Conservation (phyloP, 805 yeast genomes). For the Hanseniaspora lachancei region DNA sequence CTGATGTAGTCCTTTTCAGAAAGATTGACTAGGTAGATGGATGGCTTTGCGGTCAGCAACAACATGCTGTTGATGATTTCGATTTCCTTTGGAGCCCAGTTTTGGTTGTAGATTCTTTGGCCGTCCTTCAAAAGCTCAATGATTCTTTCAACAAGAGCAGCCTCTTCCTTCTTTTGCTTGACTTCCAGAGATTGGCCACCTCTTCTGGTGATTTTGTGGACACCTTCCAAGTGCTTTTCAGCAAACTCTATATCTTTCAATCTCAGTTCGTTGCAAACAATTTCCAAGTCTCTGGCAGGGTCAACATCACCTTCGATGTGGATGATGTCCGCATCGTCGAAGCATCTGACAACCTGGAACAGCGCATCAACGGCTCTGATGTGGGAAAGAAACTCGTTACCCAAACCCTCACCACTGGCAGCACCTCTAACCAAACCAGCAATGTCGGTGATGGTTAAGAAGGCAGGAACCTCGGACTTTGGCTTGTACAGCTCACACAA, state of each 20-base stretch:
- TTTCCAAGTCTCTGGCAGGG: conserved; percentile 88
- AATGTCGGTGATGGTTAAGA: conserved; percentile 85
- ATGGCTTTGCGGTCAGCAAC: conserved; percentile 87
- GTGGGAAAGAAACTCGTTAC: conserved; percentile 92
- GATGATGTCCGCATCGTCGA: conserved; percentile 93
- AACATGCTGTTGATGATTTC: conserved; percentile 77
- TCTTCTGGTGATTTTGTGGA: conserved; percentile 67
- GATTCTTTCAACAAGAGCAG: conserved; percentile 57
- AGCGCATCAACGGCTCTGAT: conserved; percentile 96
- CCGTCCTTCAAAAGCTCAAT: conserved; percentile 70
- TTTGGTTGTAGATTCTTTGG: conserved; percentile 72
- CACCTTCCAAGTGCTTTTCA: conserved; percentile 64
- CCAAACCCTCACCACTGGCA: conserved; percentile 91
- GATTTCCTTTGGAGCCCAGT: conserved; percentile 84
- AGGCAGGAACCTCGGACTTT: conserved; percentile 79
- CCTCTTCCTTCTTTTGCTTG: conserved; percentile 78
- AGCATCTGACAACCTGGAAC: conserved; percentile 94
- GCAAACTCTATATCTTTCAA: conserved; percentile 94
- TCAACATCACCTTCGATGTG: conserved; percentile 95
- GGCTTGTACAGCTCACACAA: conserved; percentile 64
- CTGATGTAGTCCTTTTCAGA: conserved; percentile 78
- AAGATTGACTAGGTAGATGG: conserved; percentile 81
- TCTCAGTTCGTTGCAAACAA: conserved; percentile 81
- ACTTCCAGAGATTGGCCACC: conserved; percentile 85
- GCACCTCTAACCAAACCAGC: conserved; percentile 98